phyloP scores from a whole-genome alignment of 345 rosid genomes.

The Eucalyptus brandiana region DNA sequence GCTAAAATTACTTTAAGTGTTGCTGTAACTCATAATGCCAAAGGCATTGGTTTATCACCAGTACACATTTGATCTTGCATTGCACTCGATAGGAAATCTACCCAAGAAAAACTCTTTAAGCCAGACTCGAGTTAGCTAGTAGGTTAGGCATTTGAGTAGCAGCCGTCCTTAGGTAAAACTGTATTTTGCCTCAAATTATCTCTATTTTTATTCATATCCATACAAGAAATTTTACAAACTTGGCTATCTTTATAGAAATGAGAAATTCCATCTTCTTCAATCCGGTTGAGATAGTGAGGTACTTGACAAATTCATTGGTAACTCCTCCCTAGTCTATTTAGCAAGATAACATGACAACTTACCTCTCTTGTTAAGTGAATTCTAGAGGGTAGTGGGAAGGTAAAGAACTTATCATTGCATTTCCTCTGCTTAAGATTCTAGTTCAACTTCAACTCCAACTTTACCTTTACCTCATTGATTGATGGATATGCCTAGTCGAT shows the following conservation, averaged over 20 bases:
- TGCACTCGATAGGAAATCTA: background rate
- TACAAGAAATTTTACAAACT: too few species aligned
- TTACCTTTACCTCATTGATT: background rate
- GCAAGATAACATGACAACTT: background rate
- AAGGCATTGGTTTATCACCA: background rate
- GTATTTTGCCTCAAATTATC: too few species aligned
- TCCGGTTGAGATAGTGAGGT: background rate
- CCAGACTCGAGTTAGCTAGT: too few species aligned
- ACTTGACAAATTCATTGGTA: background rate
- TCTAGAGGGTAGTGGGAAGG: background rate
- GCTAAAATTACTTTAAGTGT: background rate
- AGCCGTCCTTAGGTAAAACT: too few species aligned
- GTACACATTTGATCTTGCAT: background rate
- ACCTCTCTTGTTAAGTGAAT: background rate
- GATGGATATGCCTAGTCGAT: background rate
- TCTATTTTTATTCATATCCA: too few species aligned
- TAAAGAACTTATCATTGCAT: background rate
- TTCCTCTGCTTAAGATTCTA: background rate
- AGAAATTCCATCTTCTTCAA: background rate
- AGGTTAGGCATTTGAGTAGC: too few species aligned
- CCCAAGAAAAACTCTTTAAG: background rate
- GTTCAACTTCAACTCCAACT: background rate
- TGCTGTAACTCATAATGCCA: background rate
- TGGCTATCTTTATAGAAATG: background rate
- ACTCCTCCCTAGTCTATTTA: background rate